Conservation (phyloP, 768 basidiomycete species). For the Mycena epipterygia region DNA sequence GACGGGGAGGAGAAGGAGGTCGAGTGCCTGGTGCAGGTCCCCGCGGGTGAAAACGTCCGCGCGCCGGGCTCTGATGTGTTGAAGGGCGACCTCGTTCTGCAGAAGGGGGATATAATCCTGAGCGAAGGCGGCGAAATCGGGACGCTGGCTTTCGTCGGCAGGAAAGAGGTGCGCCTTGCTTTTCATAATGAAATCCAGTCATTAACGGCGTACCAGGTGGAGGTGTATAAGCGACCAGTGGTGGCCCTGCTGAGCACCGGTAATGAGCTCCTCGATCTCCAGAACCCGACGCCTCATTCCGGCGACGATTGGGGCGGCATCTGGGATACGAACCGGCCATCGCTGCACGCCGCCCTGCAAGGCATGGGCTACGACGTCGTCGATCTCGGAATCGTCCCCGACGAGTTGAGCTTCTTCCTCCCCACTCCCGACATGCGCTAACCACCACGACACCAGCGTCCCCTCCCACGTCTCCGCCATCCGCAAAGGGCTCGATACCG, state of each 20-base stretch:
- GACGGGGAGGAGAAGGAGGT: conserved; percentile 80
- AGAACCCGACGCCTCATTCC: conserved; percentile 51
- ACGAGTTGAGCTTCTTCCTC: conserved; percentile 64
- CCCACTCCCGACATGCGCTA: neutral
- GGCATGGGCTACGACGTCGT: conserved; percentile 82
- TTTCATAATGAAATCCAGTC: neutral
- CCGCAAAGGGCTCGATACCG: conserved; percentile 65
- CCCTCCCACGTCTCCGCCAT: conserved; percentile 71
- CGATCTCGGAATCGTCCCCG: conserved; percentile 85
- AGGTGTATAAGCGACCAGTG: conserved; percentile 77
- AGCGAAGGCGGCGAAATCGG: conserved; percentile 87
- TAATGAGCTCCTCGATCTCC: conserved; percentile 82
- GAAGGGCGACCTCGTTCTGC: conserved; percentile 76
- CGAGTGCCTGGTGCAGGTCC: conserved; percentile 73
- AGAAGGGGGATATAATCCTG: conserved; percentile 70
- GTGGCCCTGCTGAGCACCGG: conserved; percentile 90
- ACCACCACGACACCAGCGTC: conserved; percentile 55
- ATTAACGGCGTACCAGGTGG: conserved; percentile 61
- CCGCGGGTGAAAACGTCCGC: conserved; percentile 79
- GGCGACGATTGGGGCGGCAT: conserved; percentile 74
- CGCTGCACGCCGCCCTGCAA: conserved; percentile 76
- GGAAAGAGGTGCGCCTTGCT: conserved; percentile 66
- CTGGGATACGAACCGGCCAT: conserved; percentile 90
- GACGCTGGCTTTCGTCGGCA: conserved; percentile 83
- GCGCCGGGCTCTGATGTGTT: conserved; percentile 80